These are phyloP conservation scores for Neofusicoccum umdonicola DNA, from an alignment of 2,329 filamentous ascomycete species.

Conservation along the genomic window DNA sequence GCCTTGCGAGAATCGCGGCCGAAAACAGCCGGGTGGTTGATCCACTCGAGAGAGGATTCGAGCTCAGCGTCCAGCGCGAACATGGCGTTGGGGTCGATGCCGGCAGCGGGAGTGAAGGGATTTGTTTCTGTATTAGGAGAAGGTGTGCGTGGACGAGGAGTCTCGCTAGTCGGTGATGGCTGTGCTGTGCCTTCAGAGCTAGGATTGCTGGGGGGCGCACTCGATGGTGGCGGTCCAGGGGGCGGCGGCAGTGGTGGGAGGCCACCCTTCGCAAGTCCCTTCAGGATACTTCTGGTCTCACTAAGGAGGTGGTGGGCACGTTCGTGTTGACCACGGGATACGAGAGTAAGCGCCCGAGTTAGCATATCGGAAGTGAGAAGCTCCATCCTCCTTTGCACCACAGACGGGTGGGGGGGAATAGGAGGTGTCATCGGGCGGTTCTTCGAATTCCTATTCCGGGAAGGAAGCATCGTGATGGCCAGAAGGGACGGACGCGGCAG, in stretches of 20 bases:
- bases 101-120: conserved; percentile 58
- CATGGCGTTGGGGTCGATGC: conserved; percentile 82
- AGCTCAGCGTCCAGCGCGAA: conserved; percentile 86
- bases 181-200: conserved; percentile 25
- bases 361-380: conserved; percentile 97
- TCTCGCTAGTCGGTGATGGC: conserved; percentile 38
- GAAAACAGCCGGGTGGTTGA: conserved; percentile 93
- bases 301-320: conserved; percentile 87
- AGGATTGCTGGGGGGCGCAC: conserved; percentile 38
- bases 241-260: conserved; percentile 80
- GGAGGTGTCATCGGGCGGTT: conserved; percentile 62
- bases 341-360: conserved; percentile 83
- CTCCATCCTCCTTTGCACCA: conserved; percentile 97
- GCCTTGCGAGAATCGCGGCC: conserved; percentile 91
- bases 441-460: conserved; percentile 47
- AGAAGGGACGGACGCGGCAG: conserved; percentile 85
- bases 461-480: conserved; percentile 90
- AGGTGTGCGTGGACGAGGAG: conserved; percentile 35
- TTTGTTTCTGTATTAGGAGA: conserved; percentile 1
- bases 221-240: conserved; percentile 32
- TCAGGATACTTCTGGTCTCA: conserved; percentile 92
- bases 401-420: conserved; percentile 90
- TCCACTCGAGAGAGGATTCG: conserved; percentile 91
- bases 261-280: conserved; percentile 91
- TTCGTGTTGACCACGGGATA: conserved; percentile 88